Conservation (phyloP, 1,284 basidiomycete species). For the Testicularia cyperi region DNA sequence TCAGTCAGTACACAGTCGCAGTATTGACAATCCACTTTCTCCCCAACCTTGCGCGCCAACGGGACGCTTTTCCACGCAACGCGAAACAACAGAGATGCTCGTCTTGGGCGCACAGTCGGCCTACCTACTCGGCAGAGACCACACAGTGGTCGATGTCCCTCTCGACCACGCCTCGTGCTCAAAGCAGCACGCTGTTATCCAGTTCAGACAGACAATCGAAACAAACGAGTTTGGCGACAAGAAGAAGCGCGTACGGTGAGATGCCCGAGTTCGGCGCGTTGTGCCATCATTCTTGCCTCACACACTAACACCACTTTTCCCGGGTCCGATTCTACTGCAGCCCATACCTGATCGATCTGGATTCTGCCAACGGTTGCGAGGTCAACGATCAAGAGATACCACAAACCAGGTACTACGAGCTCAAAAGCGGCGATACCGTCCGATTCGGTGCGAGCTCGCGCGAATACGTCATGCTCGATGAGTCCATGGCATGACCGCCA, state of each 20-base stretch:
- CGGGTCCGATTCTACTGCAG: no score
- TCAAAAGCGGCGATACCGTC: conserved; percentile 72
- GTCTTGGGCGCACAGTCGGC: conserved; percentile 73
- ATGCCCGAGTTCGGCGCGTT: no score
- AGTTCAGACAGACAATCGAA: conserved; percentile 82
- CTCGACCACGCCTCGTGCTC: conserved; percentile 95
- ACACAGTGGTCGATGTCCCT: conserved; percentile 70
- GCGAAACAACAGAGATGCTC: conserved; percentile 50
- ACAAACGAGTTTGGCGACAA: conserved; percentile 83
- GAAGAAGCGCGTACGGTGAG: conserved; percentile 63
- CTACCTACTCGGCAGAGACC: conserved; percentile 88
- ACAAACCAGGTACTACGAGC: conserved; percentile 83
- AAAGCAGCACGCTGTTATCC: conserved; percentile 96
- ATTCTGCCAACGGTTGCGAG: conserved; percentile 89
- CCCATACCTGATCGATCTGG: conserved; percentile 79
- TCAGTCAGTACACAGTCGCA: no score
- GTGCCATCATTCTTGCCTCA: no score
- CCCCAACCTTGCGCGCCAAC: no score
- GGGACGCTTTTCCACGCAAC: no score
- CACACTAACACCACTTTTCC: no score
- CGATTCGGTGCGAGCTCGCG: conserved; percentile 50
- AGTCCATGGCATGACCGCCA: conserved; percentile 3
- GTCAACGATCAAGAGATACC: conserved; percentile 88
- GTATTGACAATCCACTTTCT: no score
- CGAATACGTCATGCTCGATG: conserved; percentile 55